These are phyloP conservation scores for Scedosporium minutisporum DNA, from an alignment of 2,329 filamentous ascomycete species.

Conservation along the genomic window DNA sequence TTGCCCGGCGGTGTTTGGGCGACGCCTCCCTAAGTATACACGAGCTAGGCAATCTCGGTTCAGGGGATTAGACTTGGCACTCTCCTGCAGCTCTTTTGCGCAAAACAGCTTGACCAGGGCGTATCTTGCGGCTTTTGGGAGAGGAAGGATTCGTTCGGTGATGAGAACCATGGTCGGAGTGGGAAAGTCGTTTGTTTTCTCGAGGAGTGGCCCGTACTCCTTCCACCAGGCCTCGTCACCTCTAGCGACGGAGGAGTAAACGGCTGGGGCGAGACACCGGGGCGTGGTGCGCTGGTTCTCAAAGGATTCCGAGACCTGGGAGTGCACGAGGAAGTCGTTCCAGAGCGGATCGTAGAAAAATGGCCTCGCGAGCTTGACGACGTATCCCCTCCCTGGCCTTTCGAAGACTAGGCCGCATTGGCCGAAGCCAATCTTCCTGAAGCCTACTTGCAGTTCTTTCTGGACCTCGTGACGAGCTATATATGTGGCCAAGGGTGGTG, in stretches of 20 bases:
- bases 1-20: neutral
- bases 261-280: neutral
- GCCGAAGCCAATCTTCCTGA: neutral
- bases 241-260: neutral
- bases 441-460: neutral
- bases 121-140: slow-evolving; percentile 12
- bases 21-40: slow-evolving; percentile 12
- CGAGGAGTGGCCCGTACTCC: neutral
- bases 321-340: neutral
- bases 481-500: too few species aligned
- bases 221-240: neutral
- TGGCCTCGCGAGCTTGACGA: neutral
- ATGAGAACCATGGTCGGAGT: slow-evolving; percentile 14
- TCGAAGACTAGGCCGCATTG: neutral
- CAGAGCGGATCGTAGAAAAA: neutral
- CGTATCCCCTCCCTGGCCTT: neutral
- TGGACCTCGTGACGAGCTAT: too few species aligned
- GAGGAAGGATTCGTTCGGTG: slow-evolving; percentile 16
- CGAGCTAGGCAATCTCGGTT: slow-evolving; percentile 14
- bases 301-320: neutral
- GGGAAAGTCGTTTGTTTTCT: neutral
- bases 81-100: neutral
- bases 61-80: slow-evolving; percentile 4
- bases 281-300: neutral
- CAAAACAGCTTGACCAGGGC: slow-evolving; percentile 14